These are phyloP conservation scores for Saccharomycopsis guyanensis DNA, from an alignment of 805 yeast genomes.

Conservation along the genomic window DNA sequence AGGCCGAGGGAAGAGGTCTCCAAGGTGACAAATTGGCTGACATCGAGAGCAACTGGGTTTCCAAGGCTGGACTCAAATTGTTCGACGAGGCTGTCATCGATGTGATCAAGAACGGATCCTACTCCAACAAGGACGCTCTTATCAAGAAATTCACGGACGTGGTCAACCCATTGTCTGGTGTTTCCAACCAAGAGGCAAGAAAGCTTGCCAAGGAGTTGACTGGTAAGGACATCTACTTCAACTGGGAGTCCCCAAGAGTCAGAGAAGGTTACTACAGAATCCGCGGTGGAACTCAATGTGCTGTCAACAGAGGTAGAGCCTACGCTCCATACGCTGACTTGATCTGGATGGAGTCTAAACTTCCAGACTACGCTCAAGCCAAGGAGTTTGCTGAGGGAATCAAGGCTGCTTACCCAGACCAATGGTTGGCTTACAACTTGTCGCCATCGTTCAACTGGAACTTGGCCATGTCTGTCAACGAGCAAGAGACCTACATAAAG, in stretches of 20 bases:
- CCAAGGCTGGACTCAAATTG: slow-evolving; percentile 74
- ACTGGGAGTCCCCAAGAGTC: slow-evolving; percentile 94
- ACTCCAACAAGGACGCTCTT: slow-evolving; percentile 53
- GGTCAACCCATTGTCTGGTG: slow-evolving; percentile 68
- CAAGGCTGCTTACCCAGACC: slow-evolving; percentile 68
- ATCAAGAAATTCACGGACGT: slow-evolving; percentile 56
- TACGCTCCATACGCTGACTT: slow-evolving; percentile 92
- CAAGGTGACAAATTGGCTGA: slow-evolving; percentile 62
- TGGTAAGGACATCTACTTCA: slow-evolving; percentile 78
- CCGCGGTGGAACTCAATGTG: slow-evolving; percentile 95
- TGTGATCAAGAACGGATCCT: slow-evolving; percentile 55
- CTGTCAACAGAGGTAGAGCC: slow-evolving; percentile 93
- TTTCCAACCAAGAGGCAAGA: slow-evolving; percentile 76
- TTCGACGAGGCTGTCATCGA: slow-evolving; percentile 90
- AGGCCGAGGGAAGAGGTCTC: slow-evolving; percentile 71
- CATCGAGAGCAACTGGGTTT: slow-evolving; percentile 77
- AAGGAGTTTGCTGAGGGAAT: slow-evolving; percentile 93
- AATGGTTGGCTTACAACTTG: slow-evolving; percentile 95
- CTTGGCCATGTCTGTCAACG: slow-evolving; percentile 78
- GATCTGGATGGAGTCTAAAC: slow-evolving; percentile 97
- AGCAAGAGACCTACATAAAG: slow-evolving; percentile 84
- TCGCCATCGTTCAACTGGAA: slow-evolving; percentile 99
- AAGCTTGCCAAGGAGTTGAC: slow-evolving; percentile 63
- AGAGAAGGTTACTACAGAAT: slow-evolving; percentile 96
- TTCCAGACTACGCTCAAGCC: slow-evolving; percentile 91